Evolutionary conservation across 2,329 filamentous ascomycete genomes (phyloP).

Genomic region (Ascomycota sp.): DNA sequence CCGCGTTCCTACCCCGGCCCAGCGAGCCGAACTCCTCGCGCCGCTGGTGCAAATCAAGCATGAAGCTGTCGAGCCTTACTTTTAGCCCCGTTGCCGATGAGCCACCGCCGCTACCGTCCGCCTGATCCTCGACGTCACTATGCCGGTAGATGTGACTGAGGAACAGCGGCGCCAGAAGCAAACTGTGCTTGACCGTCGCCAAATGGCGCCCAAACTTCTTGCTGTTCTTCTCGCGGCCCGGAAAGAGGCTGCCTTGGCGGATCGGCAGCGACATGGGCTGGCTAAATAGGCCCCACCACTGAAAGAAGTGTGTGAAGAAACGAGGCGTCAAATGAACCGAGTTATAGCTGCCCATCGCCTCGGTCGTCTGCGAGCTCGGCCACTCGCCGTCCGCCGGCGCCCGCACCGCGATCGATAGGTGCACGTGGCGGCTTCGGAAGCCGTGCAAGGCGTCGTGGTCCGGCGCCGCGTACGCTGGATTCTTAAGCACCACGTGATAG

Average conservation of each 20-base stretch:
- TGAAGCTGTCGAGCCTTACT: slow-evolving; percentile 87
- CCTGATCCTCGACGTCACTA: slow-evolving; percentile 78
- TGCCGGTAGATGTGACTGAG: slow-evolving; percentile 97
- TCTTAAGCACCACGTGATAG: slow-evolving; percentile 73
- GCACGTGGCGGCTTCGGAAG: slow-evolving; percentile 94
- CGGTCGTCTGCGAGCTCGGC: slow-evolving; percentile 52
- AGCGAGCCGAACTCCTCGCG: slow-evolving; percentile 78
- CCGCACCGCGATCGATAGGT: slow-evolving; percentile 78
- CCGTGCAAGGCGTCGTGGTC: slow-evolving; percentile 78
- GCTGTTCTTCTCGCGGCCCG: slow-evolving; percentile 82
- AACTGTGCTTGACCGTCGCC: slow-evolving; percentile 95
- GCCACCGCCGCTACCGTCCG: slow-evolving; percentile 47
- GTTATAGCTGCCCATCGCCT: slow-evolving; percentile 81
- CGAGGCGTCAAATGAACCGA: slow-evolving; percentile 84
- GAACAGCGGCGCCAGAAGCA: slow-evolving; percentile 80
- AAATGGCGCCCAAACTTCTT: slow-evolving; percentile 96
- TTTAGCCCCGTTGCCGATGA: slow-evolving; percentile 94
- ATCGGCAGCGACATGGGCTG: slow-evolving; percentile 88
- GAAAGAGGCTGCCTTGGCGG: slow-evolving; percentile 79
- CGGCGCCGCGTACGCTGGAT: slow-evolving; percentile 51
- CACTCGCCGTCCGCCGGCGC: slow-evolving; percentile 78
- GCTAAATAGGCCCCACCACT: slow-evolving; percentile 94
- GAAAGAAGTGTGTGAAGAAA: slow-evolving; percentile 96
- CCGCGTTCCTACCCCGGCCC: slow-evolving; percentile 54
- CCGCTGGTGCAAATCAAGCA: slow-evolving; percentile 86